Conservation (phyloP, 306 rosid species). For the Geum urbanum region DNA sequence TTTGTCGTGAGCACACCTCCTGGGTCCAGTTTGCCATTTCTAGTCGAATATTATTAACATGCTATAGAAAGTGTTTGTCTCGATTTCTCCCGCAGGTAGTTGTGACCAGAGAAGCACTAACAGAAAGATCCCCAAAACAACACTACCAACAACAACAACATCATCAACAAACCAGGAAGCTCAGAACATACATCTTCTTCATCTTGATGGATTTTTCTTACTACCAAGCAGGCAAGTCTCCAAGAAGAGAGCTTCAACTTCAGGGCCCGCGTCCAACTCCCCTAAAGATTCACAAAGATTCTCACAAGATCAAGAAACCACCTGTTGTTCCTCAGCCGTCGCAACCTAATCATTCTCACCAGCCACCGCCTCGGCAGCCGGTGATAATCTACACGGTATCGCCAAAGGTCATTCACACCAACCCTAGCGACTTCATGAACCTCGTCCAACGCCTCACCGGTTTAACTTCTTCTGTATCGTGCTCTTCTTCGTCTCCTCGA, state of each 20-base stretch:
- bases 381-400: constrained; percentile 76
- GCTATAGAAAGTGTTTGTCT: not conserved
- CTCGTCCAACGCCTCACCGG: constrained; percentile 91
- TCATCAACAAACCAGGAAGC: constrained; percentile 1
- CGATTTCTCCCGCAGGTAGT: too few species aligned
- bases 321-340: constrained; percentile 45
- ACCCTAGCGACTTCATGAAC: constrained; percentile 68
- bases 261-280: constrained; percentile 83
- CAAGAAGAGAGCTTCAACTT: constrained; percentile 66
- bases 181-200: not conserved
- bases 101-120: too few species aligned
- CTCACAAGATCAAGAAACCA: constrained; percentile 72
- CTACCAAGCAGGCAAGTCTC: constrained; percentile 39
- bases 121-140: not conserved
- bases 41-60: constrained; percentile 14
- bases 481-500: constrained; percentile 8
- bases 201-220: constrained; percentile 27
- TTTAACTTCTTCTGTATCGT: constrained; percentile 11
- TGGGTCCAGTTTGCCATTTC: not conserved
- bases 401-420: constrained; percentile 73
- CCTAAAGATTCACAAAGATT: constrained; percentile 57
- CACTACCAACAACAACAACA: not conserved
- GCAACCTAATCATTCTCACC: constrained; percentile 8
- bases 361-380: constrained; percentile 48
- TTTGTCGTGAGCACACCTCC: constrained; percentile 10